Evolutionary conservation across 2,329 filamentous ascomycete species (phyloP).

Genomic region (Intubia oerlemansii): DNA sequence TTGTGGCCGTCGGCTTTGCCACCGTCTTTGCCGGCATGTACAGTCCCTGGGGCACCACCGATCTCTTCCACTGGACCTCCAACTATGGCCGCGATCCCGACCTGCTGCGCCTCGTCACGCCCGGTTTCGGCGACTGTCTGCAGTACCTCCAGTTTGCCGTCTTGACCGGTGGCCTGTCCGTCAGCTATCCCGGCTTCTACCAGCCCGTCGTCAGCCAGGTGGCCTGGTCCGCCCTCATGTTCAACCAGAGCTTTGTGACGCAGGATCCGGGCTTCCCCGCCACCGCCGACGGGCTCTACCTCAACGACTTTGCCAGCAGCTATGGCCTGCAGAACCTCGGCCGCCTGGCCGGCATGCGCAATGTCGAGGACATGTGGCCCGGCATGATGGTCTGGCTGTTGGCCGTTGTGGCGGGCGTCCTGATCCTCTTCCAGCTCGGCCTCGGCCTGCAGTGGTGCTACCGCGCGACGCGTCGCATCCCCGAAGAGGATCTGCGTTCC

Average conservation of each 20-base stretch:
- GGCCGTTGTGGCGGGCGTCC: conserved; percentile 46
- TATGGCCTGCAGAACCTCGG: conserved; percentile 65
- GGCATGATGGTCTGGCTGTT: conserved; percentile 85
- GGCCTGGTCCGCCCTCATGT: conserved; percentile 78
- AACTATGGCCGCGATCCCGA: conserved; percentile 94
- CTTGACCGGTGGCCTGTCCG: conserved; percentile 65
- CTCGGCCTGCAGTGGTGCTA: conserved; percentile 62
- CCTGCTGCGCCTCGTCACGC: conserved; percentile 75
- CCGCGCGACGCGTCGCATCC: conserved; percentile 45
- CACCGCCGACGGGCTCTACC: conserved; percentile 73
- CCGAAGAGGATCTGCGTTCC: conserved; percentile 69
- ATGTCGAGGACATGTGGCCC: conserved; percentile 68
- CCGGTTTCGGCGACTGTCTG: conserved; percentile 87
- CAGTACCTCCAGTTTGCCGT: conserved; percentile 92
- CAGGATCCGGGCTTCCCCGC: conserved; percentile 41
- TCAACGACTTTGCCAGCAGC: conserved; percentile 47
- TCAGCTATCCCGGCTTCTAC: conserved; percentile 86
- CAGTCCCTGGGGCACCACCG: conserved; percentile 82
- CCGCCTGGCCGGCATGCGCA: conserved; percentile 63
- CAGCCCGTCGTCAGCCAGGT: conserved; percentile 77
- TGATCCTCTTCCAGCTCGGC: conserved; percentile 51
- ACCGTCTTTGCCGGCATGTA: conserved; percentile 70
- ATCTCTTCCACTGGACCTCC: conserved; percentile 90
- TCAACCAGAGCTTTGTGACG: conserved; percentile 75
- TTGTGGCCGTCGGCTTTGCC: conserved; percentile 61